phyloP scores from a whole-genome alignment of 257 asterid species.

The Capsicum chinense region DNA sequence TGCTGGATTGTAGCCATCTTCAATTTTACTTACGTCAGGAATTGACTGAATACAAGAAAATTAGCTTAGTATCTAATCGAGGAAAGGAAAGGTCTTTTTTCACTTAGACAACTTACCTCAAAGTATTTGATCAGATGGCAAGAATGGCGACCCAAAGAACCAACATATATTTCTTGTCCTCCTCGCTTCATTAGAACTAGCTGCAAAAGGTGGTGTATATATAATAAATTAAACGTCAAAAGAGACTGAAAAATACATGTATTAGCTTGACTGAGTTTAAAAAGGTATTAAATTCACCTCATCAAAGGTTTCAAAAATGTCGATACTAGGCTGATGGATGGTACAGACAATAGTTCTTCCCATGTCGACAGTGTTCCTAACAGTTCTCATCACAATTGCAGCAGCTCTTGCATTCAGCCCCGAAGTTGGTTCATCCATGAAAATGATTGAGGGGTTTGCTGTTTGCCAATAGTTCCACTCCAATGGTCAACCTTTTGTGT shows the following conservation, averaged over 20 bases:
- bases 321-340: constrained; percentile 72
- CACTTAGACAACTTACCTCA: not conserved
- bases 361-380: constrained; percentile 62
- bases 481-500: constrained; percentile 73
- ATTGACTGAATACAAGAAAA: constrained; percentile 40
- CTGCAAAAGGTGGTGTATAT: constrained; percentile 33
- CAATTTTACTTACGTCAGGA: constrained; percentile 49
- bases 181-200: constrained; percentile 61
- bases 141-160: constrained; percentile 52
- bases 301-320: constrained; percentile 70
- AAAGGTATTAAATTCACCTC: constrained; percentile 41
- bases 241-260: too few species aligned
- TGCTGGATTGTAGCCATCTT: constrained; percentile 62
- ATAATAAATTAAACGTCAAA: not conserved
- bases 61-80: not conserved
- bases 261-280: not conserved
- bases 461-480: constrained; percentile 80
- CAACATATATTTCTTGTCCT: constrained; percentile 69
- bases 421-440: constrained; percentile 87
- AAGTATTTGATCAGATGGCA: constrained; percentile 1
- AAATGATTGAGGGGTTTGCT: constrained; percentile 76
- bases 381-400: constrained; percentile 69
- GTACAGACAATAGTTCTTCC: constrained; percentile 79
- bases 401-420: constrained; percentile 84
- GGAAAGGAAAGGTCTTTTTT: not conserved